Conservation (phyloP, 2,329 filamentous ascomycete genomes). For the Dendryphion nanum region DNA sequence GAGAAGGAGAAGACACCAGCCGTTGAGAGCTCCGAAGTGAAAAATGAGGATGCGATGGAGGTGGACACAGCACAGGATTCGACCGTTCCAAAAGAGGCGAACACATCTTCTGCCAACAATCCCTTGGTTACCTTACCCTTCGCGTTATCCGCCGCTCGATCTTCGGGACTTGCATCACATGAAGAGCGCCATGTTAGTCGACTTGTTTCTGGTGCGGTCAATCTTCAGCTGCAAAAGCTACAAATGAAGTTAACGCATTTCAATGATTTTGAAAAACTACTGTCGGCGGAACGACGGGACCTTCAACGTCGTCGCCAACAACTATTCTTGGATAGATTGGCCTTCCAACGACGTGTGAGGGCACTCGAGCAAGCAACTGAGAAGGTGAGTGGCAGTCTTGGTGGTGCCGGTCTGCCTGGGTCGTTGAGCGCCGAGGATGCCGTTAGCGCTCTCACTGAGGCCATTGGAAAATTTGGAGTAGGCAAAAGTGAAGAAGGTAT, state of each 20-base stretch:
- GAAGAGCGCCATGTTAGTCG: constrained; percentile 97
- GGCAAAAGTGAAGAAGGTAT: constrained; percentile 37
- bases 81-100: constrained; percentile 39
- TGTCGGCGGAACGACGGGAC: constrained; percentile 89
- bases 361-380: constrained; percentile 77
- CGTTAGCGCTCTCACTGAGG: constrained; percentile 32
- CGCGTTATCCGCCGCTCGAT: constrained; percentile 79
- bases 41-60: constrained; percentile 61
- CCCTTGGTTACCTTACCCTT: constrained; percentile 74
- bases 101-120: constrained; percentile 16
- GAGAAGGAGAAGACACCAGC: constrained; percentile 54
- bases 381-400: constrained; percentile 35
- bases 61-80: constrained; percentile 52
- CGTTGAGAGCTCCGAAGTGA: constrained; percentile 45
- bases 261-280: constrained; percentile 88
- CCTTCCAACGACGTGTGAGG: constrained; percentile 83
- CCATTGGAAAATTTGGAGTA: constrained; percentile 33
- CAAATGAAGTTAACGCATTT: constrained; percentile 96
- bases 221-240: constrained; percentile 91
- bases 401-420: constrained; percentile 32
- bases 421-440: constrained; percentile 32
- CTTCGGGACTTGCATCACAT: constrained; percentile 85
- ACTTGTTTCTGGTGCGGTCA: constrained; percentile 86
- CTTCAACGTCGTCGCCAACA: constrained; percentile 89
- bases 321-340: constrained; percentile 85